Base-by-base conservation (phyloP, 116 monocot species). In the Cymodocea nodosa region DNA sequence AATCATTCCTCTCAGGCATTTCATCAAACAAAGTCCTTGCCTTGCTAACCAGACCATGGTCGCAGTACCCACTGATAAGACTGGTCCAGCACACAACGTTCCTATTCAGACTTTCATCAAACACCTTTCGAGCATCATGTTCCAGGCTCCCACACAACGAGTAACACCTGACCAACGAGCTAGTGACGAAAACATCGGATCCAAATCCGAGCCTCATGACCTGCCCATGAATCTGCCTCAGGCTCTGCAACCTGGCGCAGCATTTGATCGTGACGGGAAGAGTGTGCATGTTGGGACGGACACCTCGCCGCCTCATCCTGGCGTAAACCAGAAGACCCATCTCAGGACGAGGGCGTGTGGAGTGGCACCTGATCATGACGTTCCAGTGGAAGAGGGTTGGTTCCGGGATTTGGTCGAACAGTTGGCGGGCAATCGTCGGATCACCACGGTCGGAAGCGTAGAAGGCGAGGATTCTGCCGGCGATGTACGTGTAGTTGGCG, bases 321-420 rank as follows among this genome's bases (percentile, higher is more conserved):
- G 55, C 24, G 60, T 79, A 88, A 5, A 82, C 14, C 10, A 25
- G 15, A 3, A 82, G 51, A 54, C 71, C 77, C 60, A 15, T 57
- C 13, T 77, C 63, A 11, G 77, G 77, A 0, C 23, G 49, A 7
- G 66, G 52, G 71, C 71, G 71, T 17, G 48, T 68, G 16, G 80
- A 74, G 71, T 64, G 74, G 35, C 74, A 79, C 23, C 70, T 68
- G 66, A 88, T 84, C 69, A 88, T 81, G 68, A 76, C 67, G 75
- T 88, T 88, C 81, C 81, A 84, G 52, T 84, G 68, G 79, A 77
- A 81, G 64, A 73, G 60, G 18, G 77, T 77, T 13, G 84, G 84
- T 5, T 23, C 18, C 23, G 73, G 77, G 19, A 82, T 88, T 35
- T 30, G 60, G 61, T 68, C 60, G 44, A 88, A 82, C 25, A 84